phyloP scores from a whole-genome alignment of 208 protist genomes.

The Trypanosomatidae sp. region DNA sequence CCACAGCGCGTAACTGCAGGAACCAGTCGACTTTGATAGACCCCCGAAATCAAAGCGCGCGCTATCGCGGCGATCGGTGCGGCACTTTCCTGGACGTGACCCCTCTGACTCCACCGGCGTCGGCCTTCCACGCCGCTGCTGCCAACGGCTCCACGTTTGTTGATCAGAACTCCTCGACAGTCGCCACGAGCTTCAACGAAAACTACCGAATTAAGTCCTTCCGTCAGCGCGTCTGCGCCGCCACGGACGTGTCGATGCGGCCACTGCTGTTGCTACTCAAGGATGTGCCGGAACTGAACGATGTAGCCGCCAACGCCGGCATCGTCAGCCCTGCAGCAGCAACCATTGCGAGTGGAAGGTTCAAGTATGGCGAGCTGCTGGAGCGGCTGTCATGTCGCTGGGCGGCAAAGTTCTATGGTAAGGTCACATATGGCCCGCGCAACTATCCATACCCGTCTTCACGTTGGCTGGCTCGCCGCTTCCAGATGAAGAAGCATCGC shows the following conservation, averaged over 20 bases:
- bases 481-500: constrained; percentile 91
- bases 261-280: constrained; percentile 40
- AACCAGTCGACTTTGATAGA: background rate
- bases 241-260: constrained; percentile 75
- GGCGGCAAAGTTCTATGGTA: constrained; percentile 86
- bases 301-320: background rate
- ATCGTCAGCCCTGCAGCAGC: background rate
- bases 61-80: background rate
- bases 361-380: constrained; percentile 49
- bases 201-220: constrained; percentile 61
- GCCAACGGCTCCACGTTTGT: constrained; percentile 47
- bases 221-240: constrained; percentile 49
- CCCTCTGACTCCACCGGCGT: background rate
- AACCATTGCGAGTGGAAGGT: background rate
- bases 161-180: constrained; percentile 43
- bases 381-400: constrained; percentile 66
- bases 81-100: background rate
- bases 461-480: constrained; percentile 83
- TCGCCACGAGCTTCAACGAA: constrained; percentile 49
- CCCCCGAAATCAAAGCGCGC: background rate
- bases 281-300: constrained; percentile 1
- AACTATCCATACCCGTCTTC: constrained; percentile 89
- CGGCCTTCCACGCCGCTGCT: background rate
- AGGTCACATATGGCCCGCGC: constrained; percentile 81
- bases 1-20: no score